Evolutionary conservation across 371 early-diverging fungal genomes (phyloP), one percentile per base, ranked within the genome.

Genomic region (Basidiobolus meristosporus): DNA sequence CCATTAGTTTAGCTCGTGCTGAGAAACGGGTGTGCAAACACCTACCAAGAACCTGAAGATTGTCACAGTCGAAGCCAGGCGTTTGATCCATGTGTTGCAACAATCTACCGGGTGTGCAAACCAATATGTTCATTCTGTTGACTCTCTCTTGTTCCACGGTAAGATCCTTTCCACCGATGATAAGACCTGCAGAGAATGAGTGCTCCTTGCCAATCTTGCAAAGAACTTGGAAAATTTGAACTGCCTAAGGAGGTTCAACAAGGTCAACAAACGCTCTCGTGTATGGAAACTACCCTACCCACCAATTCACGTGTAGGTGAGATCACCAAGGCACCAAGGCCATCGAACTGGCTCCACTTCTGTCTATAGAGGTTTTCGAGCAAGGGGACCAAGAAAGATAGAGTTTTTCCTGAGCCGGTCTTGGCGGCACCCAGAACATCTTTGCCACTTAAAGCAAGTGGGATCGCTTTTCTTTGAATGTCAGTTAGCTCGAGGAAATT

Each of bases 371-470:
- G 60, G 4, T 53, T 55, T 57, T 96, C 97, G 21, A 40, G 35
- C 17, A 46, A 1, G 15, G 96, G 99, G 29, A 99, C 63, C n/a
- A 98, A 51, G 57, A 97, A 99, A 2, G 92, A 86, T 17, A 99
- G 63, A 0, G 99, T 98, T 57, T 99, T 99, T 31, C 99, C 99
- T 26, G 90, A 88, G n/a, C 99, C 99, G 0, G 99, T 99, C 46
- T 93, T 90, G 16, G 99, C 98, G 1, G 98, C 96, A 20, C 97
- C 98, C 23, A 99, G 68, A 10, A 98, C 74, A 60, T 96, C 97
- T 45, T 76, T 68, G 30, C 82, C 81, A 7, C 73, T 66, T 36
- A 98, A 62, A 7, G 88, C 73, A 36, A 78, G 52, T n/a, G 96
- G 92, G 31, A 99, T 59, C 0, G 95, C 77, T 45, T 78, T 82